A percentile compares a stretch with the other conserved stretches of the same genome.
Conservation (phyloP, 2,329 filamentous ascomycete species). For the Fusarium cyanostomum region DNA sequence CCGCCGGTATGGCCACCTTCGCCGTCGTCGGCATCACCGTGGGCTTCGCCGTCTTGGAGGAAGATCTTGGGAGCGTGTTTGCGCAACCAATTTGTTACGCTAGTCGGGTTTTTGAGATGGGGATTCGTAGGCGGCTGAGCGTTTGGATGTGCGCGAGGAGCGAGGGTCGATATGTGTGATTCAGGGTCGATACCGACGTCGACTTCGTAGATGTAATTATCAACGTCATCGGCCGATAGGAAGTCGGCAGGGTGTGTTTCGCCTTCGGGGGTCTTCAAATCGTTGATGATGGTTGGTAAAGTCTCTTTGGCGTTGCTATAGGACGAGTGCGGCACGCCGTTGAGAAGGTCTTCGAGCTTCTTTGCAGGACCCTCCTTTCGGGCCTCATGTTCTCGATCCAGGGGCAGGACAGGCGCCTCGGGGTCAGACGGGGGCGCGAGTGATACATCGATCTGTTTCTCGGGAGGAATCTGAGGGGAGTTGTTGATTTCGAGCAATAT, state of each 20-base stretch:
- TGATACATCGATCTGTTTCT: slow-evolving; percentile 78
- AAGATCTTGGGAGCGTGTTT: slow-evolving; percentile 86
- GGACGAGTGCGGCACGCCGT: slow-evolving; percentile 61
- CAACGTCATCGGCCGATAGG: slow-evolving; percentile 74
- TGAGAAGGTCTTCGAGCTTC: slow-evolving; percentile 60
- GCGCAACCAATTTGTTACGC: slow-evolving; percentile 94
- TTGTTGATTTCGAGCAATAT: slow-evolving; percentile 91
- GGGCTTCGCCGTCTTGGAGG: slow-evolving; percentile 72
- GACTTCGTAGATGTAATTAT: slow-evolving; percentile 75
- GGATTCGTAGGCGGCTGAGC: slow-evolving; percentile 52
- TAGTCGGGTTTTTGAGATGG: slow-evolving; percentile 77
- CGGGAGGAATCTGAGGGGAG: slow-evolving; percentile 77
- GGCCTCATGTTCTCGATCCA: slow-evolving; percentile 48
- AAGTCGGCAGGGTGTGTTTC: slow-evolving; percentile 70
- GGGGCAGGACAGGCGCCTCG: slow-evolving; percentile 45
- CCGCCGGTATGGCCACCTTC: slow-evolving; percentile 43
- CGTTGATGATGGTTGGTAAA: slow-evolving; percentile 65
- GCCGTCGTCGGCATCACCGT: slow-evolving; percentile 53
- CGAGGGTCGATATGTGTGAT: slow-evolving; percentile 59
- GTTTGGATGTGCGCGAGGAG: slow-evolving; percentile 57
- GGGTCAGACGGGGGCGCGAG: slow-evolving; percentile 56
- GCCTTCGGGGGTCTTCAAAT: slow-evolving; percentile 60
- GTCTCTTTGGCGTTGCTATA: slow-evolving; percentile 68
- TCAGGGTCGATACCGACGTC: slow-evolving; percentile 62
- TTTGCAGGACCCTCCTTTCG: slow-evolving; percentile 58